Percentiles rank a stretch among this genome's conserved stretches.
Evolutionary conservation across 2,329 filamentous ascomycete genomes (phyloP).

Genomic region (Trichoderma simmonsii): DNA sequence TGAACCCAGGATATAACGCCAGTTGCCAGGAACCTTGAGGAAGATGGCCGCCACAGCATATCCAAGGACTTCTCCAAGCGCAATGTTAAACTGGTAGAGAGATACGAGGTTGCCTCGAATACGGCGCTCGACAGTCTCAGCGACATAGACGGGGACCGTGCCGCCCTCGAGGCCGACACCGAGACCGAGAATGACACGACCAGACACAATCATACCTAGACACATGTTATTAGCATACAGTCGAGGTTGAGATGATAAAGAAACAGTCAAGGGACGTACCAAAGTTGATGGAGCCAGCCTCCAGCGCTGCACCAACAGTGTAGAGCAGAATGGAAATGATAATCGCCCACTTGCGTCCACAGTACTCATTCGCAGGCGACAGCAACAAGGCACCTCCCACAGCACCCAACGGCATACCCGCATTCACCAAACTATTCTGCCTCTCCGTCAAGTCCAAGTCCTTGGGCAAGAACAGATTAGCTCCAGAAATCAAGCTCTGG

Average conservation of each 20-base stretch:
- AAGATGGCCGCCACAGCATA: conserved; percentile 73
- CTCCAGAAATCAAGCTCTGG: conserved; percentile 69
- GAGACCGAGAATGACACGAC: conserved; percentile 65
- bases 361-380: conserved; percentile 63
- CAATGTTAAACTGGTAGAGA: conserved; percentile 73
- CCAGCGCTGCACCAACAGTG: conserved; percentile 65
- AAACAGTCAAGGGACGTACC: conserved; percentile 35
- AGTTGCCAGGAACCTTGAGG: conserved; percentile 64
- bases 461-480: conserved; percentile 62
- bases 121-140: conserved; percentile 65
- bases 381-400: conserved; percentile 67
- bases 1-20: conserved; percentile 71
- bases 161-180: conserved; percentile 72
- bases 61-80: conserved; percentile 69
- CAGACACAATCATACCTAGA: conserved; percentile 62
- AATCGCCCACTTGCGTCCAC: conserved; percentile 66
- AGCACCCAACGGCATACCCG: conserved; percentile 68
- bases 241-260: too few relatives aligned
- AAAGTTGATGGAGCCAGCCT: conserved; percentile 65
- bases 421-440: conserved; percentile 65
- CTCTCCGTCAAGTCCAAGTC: conserved; percentile 53
- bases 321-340: conserved; percentile 67
- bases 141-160: conserved; percentile 72
- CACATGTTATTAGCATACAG: background rate
- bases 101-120: conserved; percentile 71